Base-by-base conservation (phyloP, 2,329 filamentous ascomycete genomes). In the Cladosporium austrohemisphaericum region DNA sequence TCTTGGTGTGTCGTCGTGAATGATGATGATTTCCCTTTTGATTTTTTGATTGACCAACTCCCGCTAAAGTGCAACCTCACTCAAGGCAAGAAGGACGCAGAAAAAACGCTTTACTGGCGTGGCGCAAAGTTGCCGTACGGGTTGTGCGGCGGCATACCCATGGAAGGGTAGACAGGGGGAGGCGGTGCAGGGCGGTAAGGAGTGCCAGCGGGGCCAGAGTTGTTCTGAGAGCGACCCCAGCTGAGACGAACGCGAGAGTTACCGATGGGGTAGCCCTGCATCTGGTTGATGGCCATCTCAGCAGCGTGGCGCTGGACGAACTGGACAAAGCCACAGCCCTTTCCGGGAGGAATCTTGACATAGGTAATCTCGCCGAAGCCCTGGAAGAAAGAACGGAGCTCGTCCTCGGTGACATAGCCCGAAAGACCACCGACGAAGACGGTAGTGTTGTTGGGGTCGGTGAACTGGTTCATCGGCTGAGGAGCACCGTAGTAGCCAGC, bases 211-310 rank as follows among this genome's bases (percentile, higher is more conserved):
- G 84, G 84, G 51, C 93, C 93, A 55, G 92, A 97, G 79, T 98
- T 98, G 83, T 97, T 98, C 79, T 98, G 93, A 49, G 88, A 94
- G 57, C 93, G 88, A 56, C 93, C 93, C 93, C 93, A 98, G 69
- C 89, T 95, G 59, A 98, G 81, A 64, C 93, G 90, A 52, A 98
- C 93, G 58, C 93, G 90, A 38, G 92, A 97, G 79, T 98, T 98
- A 49, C 93, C 93, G 64, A 98, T 98, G 19, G 93, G 93, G 69
- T 98, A 98, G 54, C 93, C 93, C 74, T 98, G 93, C 93, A 98
- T 98, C 75, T 98, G 93, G 76, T 98, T 98, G 80, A 98, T 98
- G 60, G 93, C 93, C 93, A 98, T 98, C 76, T 98, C 93, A 11
- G 93, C 93, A 46, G 93, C 93, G 65, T 98, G 93, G 59, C 93